phyloP scores from a whole-genome alignment of 371 early-diverging fungal species.

The Rhizomucor miehei region DNA sequence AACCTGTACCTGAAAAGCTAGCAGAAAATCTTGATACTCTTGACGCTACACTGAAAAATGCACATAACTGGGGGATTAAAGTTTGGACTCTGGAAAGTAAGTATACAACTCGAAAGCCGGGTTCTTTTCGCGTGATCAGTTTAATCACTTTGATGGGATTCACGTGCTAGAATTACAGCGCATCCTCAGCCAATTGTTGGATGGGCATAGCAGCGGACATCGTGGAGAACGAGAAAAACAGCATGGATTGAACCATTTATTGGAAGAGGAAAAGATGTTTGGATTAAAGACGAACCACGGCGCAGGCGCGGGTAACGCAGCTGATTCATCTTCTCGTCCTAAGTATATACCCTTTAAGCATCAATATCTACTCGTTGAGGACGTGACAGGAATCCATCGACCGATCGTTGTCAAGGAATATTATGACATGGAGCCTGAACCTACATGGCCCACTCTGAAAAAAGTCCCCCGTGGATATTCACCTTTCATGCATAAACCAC shows the following conservation, averaged over 20 bases:
- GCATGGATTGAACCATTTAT: conserved; percentile 13
- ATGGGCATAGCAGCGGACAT: neutral
- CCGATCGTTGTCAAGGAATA: conserved; percentile 40
- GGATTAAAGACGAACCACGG: conserved; percentile 23
- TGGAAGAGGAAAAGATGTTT: conserved; percentile 31
- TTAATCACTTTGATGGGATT: neutral
- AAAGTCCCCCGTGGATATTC: conserved; percentile 18
- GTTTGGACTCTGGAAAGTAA: conserved; percentile 16
- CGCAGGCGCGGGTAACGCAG: conserved; percentile 7
- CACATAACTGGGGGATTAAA: conserved; percentile 11
- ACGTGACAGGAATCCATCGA: conserved; percentile 34
- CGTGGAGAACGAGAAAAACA: conserved; percentile 13
- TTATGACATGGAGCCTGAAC: conserved; percentile 9
- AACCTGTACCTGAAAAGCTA: conserved; percentile 17
- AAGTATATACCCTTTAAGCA: conserved; percentile 35
- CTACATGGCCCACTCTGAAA: conserved; percentile 32
- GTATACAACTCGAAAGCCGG: no score
- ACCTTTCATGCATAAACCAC: conserved; percentile 19
- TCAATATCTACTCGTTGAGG: conserved; percentile 36
- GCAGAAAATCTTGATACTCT: conserved; percentile 15
- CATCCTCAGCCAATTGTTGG: conserved; percentile 13
- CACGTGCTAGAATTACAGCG: conserved; percentile 5
- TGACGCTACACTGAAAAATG: conserved; percentile 15
- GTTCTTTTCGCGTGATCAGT: neutral
- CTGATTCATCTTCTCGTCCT: conserved; percentile 13